Percentiles rank a stretch among this genome's conserved stretches.
These are phyloP conservation scores for Mortierella sp. DNA, from an alignment of 371 early-diverging fungal species.

Conservation along the genomic window DNA sequence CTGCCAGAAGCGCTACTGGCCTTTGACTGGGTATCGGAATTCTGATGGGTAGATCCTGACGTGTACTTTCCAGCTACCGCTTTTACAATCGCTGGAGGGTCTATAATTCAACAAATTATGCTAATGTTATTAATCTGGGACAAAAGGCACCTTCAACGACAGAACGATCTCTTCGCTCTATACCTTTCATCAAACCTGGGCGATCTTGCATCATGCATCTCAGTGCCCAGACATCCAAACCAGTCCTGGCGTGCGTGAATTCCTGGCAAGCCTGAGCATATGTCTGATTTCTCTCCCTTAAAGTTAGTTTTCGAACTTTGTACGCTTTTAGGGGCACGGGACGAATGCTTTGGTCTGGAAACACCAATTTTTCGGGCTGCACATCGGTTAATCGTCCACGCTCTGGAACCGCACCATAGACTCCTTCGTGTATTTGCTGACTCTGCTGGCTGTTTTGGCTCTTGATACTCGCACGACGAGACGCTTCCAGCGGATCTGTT, in stretches of 20 bases:
- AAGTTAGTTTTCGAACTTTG: conserved; percentile 36
- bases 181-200: conserved; percentile 51
- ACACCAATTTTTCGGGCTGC: conserved; percentile 22
- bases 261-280: conserved; percentile 44
- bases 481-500: conserved; percentile 3
- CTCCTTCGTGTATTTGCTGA: conserved; percentile 13
- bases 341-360: conserved; percentile 47
- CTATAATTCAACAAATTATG: conserved; percentile 10
- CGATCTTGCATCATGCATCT: conserved; percentile 51
- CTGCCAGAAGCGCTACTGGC: conserved; percentile 4
- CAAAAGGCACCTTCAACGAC: background rate
- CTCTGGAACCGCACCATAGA: conserved; percentile 27
- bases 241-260: conserved; percentile 40
- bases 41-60: background rate
- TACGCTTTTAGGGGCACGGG: conserved; percentile 46
- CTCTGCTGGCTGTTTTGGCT: conserved; percentile 18
- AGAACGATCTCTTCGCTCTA: background rate
- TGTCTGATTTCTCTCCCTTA: conserved; percentile 28
- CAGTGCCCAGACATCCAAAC: conserved; percentile 47
- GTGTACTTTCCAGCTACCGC: conserved; percentile 29
- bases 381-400: conserved; percentile 24
- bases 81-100: conserved; percentile 39
- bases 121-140: background rate
- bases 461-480: conserved; percentile 14
- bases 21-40: conserved; percentile 3